A percentile compares a stretch with the other conserved stretches of the same genome.
Evolutionary conservation across 257 asterid species (phyloP).

Genomic region (Penstemon davidsonii): DNA sequence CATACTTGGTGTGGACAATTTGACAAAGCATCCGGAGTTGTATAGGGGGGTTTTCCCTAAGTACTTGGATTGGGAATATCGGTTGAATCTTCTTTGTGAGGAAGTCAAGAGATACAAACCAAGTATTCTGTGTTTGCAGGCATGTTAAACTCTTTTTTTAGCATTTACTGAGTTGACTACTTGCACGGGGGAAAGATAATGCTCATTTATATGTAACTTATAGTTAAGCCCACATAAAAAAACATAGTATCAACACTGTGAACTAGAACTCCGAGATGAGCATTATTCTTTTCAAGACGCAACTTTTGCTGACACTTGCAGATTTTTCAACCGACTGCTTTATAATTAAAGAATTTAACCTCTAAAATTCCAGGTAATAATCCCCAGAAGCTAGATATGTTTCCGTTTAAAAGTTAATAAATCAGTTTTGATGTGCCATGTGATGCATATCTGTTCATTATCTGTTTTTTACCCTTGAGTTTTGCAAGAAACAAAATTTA

Average conservation of each 20-base stretch:
- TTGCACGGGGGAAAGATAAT: constrained; percentile 1
- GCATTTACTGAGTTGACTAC: constrained; percentile 8
- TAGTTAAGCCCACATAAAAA: constrained; percentile 6
- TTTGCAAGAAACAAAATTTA: background rate
- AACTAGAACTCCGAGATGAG: background rate
- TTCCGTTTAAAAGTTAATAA: background rate
- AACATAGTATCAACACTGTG: background rate
- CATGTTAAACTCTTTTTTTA: constrained; percentile 30
- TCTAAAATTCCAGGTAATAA: constrained; percentile 5
- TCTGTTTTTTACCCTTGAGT: too few relatives aligned
- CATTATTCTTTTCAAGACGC: constrained; percentile 10
- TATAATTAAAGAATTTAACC: background rate
- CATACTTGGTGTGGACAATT: constrained; percentile 76
- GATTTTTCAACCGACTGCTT: background rate
- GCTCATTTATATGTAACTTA: constrained; percentile 3
- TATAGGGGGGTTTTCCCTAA: constrained; percentile 49
- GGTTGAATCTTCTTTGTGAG: constrained; percentile 55
- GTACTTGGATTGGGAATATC: constrained; percentile 67
- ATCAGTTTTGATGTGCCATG: background rate
- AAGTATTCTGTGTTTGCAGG: constrained; percentile 80
- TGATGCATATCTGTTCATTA: background rate
- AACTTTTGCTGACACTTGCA: constrained; percentile 8
- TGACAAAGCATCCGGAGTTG: constrained; percentile 59
- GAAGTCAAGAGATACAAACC: constrained; percentile 66
- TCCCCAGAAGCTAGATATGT: constrained; percentile 15